Evolutionary conservation across 371 early-diverging fungal genomes (phyloP).

Genomic region (Apophysomyces ossiformis): DNA sequence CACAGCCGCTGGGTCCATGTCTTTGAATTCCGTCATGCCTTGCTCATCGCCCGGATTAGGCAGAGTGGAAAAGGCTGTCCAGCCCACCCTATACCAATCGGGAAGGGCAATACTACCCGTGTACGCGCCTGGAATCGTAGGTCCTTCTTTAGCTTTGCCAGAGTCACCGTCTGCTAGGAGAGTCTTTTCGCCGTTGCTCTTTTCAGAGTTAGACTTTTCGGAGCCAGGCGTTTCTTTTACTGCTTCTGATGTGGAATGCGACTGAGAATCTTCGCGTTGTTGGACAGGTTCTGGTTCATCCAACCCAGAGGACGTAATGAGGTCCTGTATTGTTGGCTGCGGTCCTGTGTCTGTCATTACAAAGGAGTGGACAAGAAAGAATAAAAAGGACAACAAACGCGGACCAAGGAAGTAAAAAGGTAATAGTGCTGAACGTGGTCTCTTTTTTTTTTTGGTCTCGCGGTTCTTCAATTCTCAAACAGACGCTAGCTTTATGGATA

Average conservation of each 20-base stretch:
- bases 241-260: neutral
- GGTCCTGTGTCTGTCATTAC: conserved; percentile 1
- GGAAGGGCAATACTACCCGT: conserved; percentile 26
- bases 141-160: neutral
- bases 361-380: conserved; percentile 1
- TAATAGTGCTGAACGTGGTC: neutral
- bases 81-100: conserved; percentile 44
- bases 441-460: conserved; percentile 10
- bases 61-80: conserved; percentile 40
- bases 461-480: conserved; percentile 10
- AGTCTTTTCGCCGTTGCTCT: neutral
- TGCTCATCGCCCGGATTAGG: conserved; percentile 42
- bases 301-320: neutral
- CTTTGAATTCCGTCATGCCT: conserved; percentile 6
- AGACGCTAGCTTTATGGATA: neutral
- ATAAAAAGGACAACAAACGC: neutral
- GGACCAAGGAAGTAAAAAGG: conserved; percentile 7
- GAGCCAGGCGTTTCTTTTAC: neutral
- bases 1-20: conserved; percentile 15
- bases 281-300: too few relatives aligned
- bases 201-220: neutral
- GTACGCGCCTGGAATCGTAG: neutral
- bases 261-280: neutral
- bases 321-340: neutral
- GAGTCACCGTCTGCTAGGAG: neutral